Base-by-base conservation (phyloP, 164 flowering plant species). In the Cinnamomum micranthum region DNA sequence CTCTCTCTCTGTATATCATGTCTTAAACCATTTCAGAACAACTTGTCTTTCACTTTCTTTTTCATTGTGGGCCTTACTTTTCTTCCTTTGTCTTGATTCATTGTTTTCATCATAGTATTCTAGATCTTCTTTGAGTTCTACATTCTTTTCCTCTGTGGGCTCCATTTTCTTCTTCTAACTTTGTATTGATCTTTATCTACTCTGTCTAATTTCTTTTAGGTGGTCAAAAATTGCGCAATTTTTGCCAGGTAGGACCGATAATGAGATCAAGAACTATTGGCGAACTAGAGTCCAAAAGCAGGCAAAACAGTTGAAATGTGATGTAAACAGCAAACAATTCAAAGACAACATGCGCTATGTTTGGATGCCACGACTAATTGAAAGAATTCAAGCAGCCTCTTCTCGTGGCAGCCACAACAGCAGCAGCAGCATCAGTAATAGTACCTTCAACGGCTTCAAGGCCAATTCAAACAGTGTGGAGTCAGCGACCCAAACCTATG, bases 221-320 rank as follows among this genome's bases (percentile, higher is more conserved):
- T 73, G 75, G 75, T 73, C 75, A 10, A 64, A 73, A 47, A 73
- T 73, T 17, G 75, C 75, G 12, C 75, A 65, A 55, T 47, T 13
- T 23, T 55, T 73, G 31, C 75, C 75, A 2, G 75, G 75, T 27
- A 63, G 75, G 9, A 73, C 75, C 1, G 75, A 73, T 65, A 73
- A 73, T 51, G 75, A 73, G 75, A 65, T 73, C n/a, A 73, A 73
- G 75, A 73, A 73, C 75, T 73, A 73, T 59, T 73, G 75, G 75
- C 41, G 75, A 20, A 73, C 75, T 2, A 41, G 75, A 50, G 75
- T 73, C 13, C 75, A 73, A 22, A 73, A 73, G 75, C 75, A 73
- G 13, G 75, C 75, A 5, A 73, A 73, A 69, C 75, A 73, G 70
- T 58, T 73, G 13, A 68, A 65, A 28, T 73, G 75, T 68, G 75